phyloP scores from a whole-genome alignment of 2,329 filamentous ascomycete species.

The Diaporthe humulicola region DNA sequence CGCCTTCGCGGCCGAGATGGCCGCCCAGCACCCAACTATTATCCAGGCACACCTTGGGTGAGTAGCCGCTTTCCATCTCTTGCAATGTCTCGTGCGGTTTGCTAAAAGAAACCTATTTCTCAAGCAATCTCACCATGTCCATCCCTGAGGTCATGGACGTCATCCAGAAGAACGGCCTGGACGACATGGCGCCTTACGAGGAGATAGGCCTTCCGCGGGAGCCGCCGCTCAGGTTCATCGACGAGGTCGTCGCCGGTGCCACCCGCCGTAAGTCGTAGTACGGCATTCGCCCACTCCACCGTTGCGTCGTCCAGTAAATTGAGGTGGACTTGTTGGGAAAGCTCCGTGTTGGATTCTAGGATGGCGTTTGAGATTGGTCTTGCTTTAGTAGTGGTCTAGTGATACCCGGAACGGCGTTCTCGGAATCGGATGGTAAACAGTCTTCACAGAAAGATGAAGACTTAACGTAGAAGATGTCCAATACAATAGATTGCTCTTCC shows the following conservation, averaged over 20 bases:
- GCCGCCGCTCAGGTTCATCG: conserved; percentile 49
- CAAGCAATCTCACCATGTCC: conserved; percentile 45
- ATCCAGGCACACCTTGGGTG: conserved; percentile 79
- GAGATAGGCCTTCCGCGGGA: conserved; percentile 47
- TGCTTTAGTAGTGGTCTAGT: background rate
- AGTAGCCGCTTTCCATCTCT: conserved; percentile 43
- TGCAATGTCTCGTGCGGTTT: background rate
- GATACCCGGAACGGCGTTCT: conserved; percentile 32
- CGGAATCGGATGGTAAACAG: background rate
- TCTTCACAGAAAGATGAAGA: background rate
- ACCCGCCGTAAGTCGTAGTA: background rate
- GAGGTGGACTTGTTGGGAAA: no score
- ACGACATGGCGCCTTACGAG: conserved; percentile 43
- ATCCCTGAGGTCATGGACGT: conserved; percentile 41
- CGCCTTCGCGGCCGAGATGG: conserved; percentile 84
- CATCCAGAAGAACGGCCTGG: conserved; percentile 42
- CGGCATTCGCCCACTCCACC: background rate
- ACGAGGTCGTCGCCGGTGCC: conserved; percentile 39
- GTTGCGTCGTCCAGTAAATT: background rate
- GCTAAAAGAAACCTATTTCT: background rate
- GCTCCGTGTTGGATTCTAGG: background rate
- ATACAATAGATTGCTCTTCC: conserved; percentile 2
- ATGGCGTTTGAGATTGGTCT: conserved; percentile 1
- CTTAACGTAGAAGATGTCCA: background rate
- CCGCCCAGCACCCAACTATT: conserved; percentile 78